These are phyloP conservation scores for Neoboletus magnificus DNA, from an alignment of 768 basidiomycete species.

Conservation along the genomic window DNA sequence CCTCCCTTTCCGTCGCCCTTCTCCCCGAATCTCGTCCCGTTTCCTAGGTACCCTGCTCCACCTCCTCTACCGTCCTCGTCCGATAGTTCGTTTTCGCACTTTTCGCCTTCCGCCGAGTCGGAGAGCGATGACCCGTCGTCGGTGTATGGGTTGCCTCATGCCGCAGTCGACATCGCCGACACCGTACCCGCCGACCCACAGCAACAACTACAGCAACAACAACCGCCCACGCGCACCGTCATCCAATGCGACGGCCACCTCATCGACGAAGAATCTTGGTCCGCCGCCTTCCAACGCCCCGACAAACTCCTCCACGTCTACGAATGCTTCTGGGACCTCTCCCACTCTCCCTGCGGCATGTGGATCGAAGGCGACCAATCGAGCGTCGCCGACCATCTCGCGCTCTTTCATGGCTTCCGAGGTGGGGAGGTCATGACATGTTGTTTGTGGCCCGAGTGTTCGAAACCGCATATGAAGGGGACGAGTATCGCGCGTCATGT, in stretches of 20 bases:
- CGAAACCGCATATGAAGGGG: conserved; percentile 29
- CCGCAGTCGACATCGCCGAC: conserved; percentile 20
- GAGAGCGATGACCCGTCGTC: conserved; percentile 20
- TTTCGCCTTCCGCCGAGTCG: conserved; percentile 24
- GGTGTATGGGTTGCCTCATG: conserved; percentile 12
- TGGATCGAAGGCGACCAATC: conserved; percentile 36
- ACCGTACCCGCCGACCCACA: not conserved
- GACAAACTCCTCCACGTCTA: conserved; percentile 29
- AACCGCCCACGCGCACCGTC: conserved; percentile 12
- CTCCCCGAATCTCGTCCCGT: conserved; percentile 11
- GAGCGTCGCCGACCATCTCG: conserved; percentile 32
- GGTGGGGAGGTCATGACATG: conserved; percentile 31
- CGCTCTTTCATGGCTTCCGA: conserved; percentile 28
- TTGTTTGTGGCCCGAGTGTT: conserved; percentile 32
- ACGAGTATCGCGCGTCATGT: conserved; percentile 34
- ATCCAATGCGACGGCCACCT: conserved; percentile 26
- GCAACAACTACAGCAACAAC: not conserved
- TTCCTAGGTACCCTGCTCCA: conserved; percentile 17
- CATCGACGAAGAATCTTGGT: conserved; percentile 30
- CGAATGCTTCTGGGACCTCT: conserved; percentile 29
- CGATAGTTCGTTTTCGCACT: conserved; percentile 11
- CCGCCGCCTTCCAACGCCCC: conserved; percentile 16
- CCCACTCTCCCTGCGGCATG: conserved; percentile 28
- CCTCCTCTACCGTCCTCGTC: not conserved
- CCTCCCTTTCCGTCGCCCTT: conserved; percentile 16